A percentile compares a stretch with the other conserved stretches of the same genome.
These are phyloP conservation scores for Paracamarosporium sp. DNA, from an alignment of 2,329 filamentous ascomycete species.

Conservation along the genomic window DNA sequence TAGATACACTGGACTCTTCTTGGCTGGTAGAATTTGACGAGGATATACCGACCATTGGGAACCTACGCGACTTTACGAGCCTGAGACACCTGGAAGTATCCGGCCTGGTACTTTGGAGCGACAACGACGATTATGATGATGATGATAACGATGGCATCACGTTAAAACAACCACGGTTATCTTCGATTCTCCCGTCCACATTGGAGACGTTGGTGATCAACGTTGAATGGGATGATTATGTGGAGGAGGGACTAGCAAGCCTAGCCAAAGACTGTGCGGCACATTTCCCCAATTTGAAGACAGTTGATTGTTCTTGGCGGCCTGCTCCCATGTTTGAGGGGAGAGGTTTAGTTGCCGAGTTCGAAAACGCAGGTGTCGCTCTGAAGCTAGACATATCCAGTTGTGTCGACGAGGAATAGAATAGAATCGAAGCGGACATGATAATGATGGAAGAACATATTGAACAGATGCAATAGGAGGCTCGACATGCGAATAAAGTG, in stretches of 20 bases:
- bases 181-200: slow-evolving; percentile 16
- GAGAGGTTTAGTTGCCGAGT: background rate
- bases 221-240: slow-evolving; percentile 24
- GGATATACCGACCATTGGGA: slow-evolving; percentile 17
- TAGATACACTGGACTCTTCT: slow-evolving; percentile 18
- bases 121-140: slow-evolving; percentile 2
- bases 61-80: slow-evolving; percentile 14
- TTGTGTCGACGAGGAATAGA: background rate
- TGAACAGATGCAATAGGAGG: background rate
- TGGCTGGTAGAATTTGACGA: slow-evolving; percentile 15
- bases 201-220: slow-evolving; percentile 20
- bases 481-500: background rate
- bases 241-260: slow-evolving; percentile 13
- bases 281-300: slow-evolving; percentile 11
- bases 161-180: slow-evolving; percentile 5
- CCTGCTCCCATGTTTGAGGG: slow-evolving; percentile 7
- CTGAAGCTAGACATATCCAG: background rate
- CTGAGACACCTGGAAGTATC: slow-evolving; percentile 21
- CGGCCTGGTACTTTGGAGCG: slow-evolving; percentile 23
- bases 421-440: background rate
- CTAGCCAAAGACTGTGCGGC: slow-evolving; percentile 11
- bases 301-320: slow-evolving; percentile 18
- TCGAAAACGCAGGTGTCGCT: background rate
- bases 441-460: background rate
- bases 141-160: background rate